Conservation (phyloP, 768 basidiomycete species). For the Leucosporidium creatinivorum region DNA sequence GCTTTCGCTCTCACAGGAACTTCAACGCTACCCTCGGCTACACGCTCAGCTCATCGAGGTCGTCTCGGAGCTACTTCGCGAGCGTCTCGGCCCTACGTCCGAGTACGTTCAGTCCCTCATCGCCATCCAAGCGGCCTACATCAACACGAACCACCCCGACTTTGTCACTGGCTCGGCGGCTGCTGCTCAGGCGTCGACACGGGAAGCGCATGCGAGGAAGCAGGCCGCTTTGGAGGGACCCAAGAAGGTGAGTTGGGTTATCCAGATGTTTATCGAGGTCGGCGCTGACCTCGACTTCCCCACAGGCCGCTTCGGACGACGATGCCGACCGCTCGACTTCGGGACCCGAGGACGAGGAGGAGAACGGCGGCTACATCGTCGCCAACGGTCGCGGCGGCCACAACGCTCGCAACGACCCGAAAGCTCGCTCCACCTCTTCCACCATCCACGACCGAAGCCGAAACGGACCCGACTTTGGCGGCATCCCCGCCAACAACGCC, state of each 20-base stretch:
- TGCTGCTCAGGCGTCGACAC: slow-evolving; percentile 22
- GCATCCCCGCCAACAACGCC: slow-evolving; percentile 11
- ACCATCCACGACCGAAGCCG: slow-evolving; percentile 62
- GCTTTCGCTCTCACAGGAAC: slow-evolving; percentile 53
- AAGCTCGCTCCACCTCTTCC: slow-evolving; percentile 66
- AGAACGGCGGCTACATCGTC: slow-evolving; percentile 47
- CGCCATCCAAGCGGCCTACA: slow-evolving; percentile 95
- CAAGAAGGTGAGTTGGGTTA: slow-evolving; percentile 3
- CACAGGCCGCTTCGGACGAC: slow-evolving; percentile 5
- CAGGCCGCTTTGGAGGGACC: slow-evolving; percentile 8
- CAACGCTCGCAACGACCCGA: slow-evolving; percentile 26
- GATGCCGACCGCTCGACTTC: slow-evolving; percentile 43
- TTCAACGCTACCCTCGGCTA: slow-evolving; percentile 88
- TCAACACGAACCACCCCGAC: slow-evolving; percentile 97
- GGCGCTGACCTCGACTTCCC: neutral
- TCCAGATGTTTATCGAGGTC: neutral
- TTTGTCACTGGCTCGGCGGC: slow-evolving; percentile 67
- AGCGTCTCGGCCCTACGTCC: slow-evolving; percentile 90
- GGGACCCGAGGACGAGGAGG: slow-evolving; percentile 56
- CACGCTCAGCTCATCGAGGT: slow-evolving; percentile 92
- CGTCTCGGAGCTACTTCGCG: slow-evolving; percentile 90
- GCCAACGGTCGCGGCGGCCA: slow-evolving; percentile 48
- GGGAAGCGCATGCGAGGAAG: slow-evolving; percentile 6
- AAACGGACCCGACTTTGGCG: slow-evolving; percentile 44
- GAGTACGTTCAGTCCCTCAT: slow-evolving; percentile 95